Conservation (phyloP, 83 land plant genomes). For the Diphasiastrum complanatum region DNA sequence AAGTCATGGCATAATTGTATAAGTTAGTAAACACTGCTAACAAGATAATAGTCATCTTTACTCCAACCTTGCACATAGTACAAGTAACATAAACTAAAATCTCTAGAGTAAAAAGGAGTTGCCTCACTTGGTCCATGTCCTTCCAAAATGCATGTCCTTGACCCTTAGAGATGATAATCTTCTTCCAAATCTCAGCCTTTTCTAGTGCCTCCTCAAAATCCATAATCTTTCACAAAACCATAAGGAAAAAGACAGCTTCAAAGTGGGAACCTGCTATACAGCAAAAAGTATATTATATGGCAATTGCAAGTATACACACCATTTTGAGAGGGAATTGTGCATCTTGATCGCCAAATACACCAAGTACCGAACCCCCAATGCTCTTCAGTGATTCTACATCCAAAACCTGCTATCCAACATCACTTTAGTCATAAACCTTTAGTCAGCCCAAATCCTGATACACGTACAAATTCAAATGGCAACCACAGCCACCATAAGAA, state of each 20-base stretch:
- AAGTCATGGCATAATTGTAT: background rate
- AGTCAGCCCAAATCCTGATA: no score
- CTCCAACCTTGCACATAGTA: no score
- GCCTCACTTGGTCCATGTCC: constrained; percentile 29
- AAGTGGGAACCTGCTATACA: background rate
- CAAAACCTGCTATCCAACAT: constrained; percentile 19
- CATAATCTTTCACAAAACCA: constrained; percentile 6
- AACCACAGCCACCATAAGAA: no score
- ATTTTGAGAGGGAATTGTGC: constrained; percentile 20
- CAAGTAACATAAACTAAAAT: no score
- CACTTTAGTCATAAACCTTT: no score
- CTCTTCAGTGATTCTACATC: constrained; percentile 18
- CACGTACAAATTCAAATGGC: no score
- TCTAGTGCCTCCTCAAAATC: constrained; percentile 14
- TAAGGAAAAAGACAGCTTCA: background rate
- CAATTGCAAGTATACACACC: no score
- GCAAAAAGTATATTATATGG: background rate
- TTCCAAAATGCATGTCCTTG: constrained; percentile 33
- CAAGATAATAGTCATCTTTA: no score
- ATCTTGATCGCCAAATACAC: constrained; percentile 29
- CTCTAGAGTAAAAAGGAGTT: constrained; percentile 1
- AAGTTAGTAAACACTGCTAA: no score
- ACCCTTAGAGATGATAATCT: constrained; percentile 11
- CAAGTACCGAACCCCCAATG: constrained; percentile 22
- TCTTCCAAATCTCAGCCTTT: constrained; percentile 17